Conservation (phyloP, 495 filamentous ascomycete species). For the Daldinia concentrica region DNA sequence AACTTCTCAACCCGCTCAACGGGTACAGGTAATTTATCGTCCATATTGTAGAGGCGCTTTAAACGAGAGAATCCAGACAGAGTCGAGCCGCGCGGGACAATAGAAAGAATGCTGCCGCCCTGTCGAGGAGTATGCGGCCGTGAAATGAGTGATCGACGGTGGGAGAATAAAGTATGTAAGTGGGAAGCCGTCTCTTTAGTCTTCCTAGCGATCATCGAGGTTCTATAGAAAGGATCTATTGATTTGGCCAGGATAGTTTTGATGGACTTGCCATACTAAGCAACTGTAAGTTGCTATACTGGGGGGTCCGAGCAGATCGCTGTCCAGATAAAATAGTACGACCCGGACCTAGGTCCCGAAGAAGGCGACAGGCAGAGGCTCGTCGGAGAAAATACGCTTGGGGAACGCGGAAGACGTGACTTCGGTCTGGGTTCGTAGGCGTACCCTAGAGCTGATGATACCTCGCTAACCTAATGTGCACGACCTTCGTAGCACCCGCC, state of each 20-base stretch:
- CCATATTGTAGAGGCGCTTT: conserved; percentile 9
- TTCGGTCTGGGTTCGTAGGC: too few relatives aligned
- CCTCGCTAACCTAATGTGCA: too few relatives aligned
- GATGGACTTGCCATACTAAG: conserved; percentile 12
- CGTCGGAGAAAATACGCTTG: too few relatives aligned
- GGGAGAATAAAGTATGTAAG: conserved; percentile 12
- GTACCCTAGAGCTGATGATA: too few relatives aligned
- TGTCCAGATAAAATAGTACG: conserved; percentile 8
- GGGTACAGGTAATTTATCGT: conserved; percentile 20
- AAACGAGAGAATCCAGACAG: not conserved
- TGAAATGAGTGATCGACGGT: conserved; percentile 16
- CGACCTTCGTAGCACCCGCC: too few relatives aligned
- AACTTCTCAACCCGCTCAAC: conserved; percentile 6
- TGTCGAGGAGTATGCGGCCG: not conserved
- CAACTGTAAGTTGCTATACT: not conserved
- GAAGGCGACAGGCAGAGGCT: not conserved
- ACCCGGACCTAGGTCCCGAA: conserved; percentile 6
- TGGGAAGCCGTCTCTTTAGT: conserved; percentile 4
- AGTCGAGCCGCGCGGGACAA: conserved; percentile 5
- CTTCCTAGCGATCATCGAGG: not conserved
- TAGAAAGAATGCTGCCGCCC: conserved; percentile 15
- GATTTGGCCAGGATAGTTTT: conserved; percentile 7
- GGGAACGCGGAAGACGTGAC: too few relatives aligned
- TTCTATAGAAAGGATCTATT: not conserved
- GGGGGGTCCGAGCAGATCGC: conserved; percentile 3